A percentile compares a stretch with the other conserved stretches of the same genome.
Evolutionary conservation across 192 early-diverging fungal species (phyloP).

Genomic region (Helicostylum pulchrum): DNA sequence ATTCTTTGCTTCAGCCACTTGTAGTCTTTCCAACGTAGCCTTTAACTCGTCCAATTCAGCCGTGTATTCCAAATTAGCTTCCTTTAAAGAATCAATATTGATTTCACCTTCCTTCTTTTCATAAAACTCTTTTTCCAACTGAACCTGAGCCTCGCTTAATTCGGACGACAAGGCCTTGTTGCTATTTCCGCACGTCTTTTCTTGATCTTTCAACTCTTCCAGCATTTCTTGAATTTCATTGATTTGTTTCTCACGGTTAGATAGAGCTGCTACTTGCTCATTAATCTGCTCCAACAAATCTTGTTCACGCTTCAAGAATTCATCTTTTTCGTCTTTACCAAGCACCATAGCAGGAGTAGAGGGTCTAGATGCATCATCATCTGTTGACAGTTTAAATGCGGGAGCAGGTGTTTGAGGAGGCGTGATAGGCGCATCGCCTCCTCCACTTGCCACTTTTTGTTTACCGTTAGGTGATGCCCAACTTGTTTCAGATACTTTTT

Average conservation of each 20-base stretch:
- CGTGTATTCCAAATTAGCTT: constrained; percentile 75
- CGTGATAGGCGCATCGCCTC: not conserved
- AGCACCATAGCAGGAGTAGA: constrained; percentile 79
- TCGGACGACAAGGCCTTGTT: constrained; percentile 74
- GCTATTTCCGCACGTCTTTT: constrained; percentile 50
- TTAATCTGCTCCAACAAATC: constrained; percentile 91
- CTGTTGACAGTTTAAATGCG: constrained; percentile 32
- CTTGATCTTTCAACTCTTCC: constrained; percentile 61
- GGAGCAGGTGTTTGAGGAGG: constrained; percentile 32
- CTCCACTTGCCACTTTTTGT: constrained; percentile 15
- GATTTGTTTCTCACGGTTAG: constrained; percentile 54
- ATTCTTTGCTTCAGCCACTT: constrained; percentile 69
- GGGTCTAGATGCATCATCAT: constrained; percentile 49
- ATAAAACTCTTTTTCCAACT: constrained; percentile 85
- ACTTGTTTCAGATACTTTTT: constrained; percentile 54
- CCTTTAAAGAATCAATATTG: constrained; percentile 82
- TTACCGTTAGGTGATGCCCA: constrained; percentile 45
- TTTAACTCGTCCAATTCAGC: constrained; percentile 75
- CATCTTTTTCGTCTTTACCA: constrained; percentile 88
- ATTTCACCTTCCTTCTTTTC: constrained; percentile 86
- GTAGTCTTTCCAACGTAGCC: constrained; percentile 53
- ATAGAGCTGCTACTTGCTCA: constrained; percentile 84
- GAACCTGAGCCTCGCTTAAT: constrained; percentile 71
- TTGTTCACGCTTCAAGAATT: constrained; percentile 92
- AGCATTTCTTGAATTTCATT: constrained; percentile 75